phyloP scores from a whole-genome alignment of 2,329 filamentous ascomycete species.

The Colletotrichum sp. region DNA sequence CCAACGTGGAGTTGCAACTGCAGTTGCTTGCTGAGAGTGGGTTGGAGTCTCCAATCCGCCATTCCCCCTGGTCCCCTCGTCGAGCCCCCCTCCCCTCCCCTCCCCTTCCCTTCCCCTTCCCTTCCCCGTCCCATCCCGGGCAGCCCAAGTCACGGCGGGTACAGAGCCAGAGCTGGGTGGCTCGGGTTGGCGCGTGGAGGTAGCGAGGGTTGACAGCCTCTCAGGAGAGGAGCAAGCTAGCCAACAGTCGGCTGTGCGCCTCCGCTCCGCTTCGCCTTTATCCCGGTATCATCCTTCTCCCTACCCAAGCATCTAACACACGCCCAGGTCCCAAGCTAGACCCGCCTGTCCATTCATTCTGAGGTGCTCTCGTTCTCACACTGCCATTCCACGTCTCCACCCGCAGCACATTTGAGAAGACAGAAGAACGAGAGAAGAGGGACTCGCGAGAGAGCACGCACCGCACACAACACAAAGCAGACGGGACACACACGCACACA shows the following conservation, averaged over 20 bases:
- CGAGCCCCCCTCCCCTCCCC: neutral
- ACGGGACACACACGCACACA: neutral
- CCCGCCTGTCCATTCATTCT: slow-evolving; percentile 11
- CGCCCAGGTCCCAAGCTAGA: slow-evolving; percentile 19
- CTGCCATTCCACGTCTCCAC: slow-evolving; percentile 7
- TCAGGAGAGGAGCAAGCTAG: slow-evolving; percentile 16
- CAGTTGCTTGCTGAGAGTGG: neutral
- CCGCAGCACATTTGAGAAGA: neutral
- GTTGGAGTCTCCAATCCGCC: neutral
- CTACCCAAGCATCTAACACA: slow-evolving; percentile 22
- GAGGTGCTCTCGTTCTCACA: neutral
- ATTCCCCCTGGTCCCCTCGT: slow-evolving; percentile 2
- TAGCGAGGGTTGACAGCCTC: slow-evolving; percentile 17
- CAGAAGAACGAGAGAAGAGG: neutral
- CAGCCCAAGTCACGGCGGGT: slow-evolving; percentile 13
- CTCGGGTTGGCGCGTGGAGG: slow-evolving; percentile 14
- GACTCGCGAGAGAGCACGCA: neutral
- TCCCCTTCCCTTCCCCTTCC: neutral
- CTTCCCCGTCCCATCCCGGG: slow-evolving; percentile 11
- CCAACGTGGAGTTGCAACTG: slow-evolving; percentile 4
- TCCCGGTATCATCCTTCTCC: slow-evolving; percentile 23
- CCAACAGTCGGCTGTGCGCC: slow-evolving; percentile 22
- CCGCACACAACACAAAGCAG: neutral
- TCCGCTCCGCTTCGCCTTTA: slow-evolving; percentile 23
- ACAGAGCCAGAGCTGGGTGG: slow-evolving; percentile 12